These are phyloP conservation scores for Hypericum perforatum DNA, from an alignment of 345 rosid species.

Conservation along the genomic window DNA sequence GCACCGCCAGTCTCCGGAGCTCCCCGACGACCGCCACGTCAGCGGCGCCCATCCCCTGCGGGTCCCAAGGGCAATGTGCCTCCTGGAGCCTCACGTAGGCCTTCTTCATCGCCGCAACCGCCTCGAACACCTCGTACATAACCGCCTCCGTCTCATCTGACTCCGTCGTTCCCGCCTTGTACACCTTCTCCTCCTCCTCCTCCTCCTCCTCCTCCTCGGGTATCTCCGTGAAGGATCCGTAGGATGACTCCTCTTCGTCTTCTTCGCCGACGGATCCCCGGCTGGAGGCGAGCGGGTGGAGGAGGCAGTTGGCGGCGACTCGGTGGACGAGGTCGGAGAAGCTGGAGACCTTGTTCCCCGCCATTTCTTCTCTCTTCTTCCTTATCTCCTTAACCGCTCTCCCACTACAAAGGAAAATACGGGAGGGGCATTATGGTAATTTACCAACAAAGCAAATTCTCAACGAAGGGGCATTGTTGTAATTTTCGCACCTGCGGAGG, in stretches of 20 bases:
- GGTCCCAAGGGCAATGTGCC: conserved; percentile 97
- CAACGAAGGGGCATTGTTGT: too few species aligned
- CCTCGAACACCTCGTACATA: conserved; percentile 67
- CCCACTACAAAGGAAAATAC: conserved; percentile 9
- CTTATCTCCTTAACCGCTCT: conserved; percentile 28
- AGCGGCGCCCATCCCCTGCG: conserved; percentile 75
- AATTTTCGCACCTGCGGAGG: too few species aligned
- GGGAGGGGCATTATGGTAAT: too few species aligned
- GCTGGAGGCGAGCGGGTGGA: conserved; percentile 68
- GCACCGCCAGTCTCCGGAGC: conserved; percentile 53
- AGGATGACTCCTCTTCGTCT: conserved; percentile 21
- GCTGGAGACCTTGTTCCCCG: conserved; percentile 57
- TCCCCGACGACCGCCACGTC: conserved; percentile 76
- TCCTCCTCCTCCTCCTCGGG: conserved; percentile 25
- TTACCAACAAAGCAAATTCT: too few species aligned
- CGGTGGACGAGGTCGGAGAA: conserved; percentile 85
- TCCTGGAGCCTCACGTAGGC: conserved; percentile 71
- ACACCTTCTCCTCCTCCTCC: conserved; percentile 9
- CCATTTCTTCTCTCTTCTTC: conserved; percentile 34
- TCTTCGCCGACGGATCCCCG: conserved; percentile 26
- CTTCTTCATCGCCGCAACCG: conserved; percentile 56
- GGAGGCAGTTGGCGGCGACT: conserved; percentile 75
- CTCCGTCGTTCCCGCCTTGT: too few species aligned
- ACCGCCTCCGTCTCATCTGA: conserved; percentile 33
- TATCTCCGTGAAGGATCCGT: not conserved